Evolutionary conservation across 331 rosid species (phyloP).

Genomic region (Rosa hybrid): DNA sequence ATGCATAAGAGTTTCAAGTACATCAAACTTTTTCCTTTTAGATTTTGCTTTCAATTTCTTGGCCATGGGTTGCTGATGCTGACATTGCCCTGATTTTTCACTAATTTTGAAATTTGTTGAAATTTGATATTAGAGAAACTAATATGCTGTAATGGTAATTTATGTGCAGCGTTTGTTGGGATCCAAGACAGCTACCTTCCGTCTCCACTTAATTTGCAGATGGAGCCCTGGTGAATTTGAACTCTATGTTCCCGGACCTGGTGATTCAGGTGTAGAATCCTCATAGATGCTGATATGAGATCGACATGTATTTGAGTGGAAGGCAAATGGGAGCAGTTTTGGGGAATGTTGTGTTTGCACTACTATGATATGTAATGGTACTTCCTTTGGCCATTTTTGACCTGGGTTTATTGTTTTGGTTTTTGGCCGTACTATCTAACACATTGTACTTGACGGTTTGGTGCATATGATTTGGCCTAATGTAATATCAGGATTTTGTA

Average conservation of each 20-base stretch:
- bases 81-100: not conserved
- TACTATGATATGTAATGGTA: not conserved
- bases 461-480: constrained; percentile 8
- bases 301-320: not conserved
- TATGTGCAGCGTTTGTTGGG: constrained; percentile 73
- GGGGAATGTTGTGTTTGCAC: not conserved
- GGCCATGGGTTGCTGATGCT: not conserved
- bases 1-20: too few relatives aligned
- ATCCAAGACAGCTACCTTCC: constrained; percentile 76
- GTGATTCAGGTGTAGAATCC: constrained; percentile 75
- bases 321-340: not conserved
- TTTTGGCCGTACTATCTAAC: not conserved
- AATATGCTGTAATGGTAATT: not conserved
- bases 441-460: not conserved
- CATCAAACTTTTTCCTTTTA: too few relatives aligned
- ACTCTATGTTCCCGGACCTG: constrained; percentile 62
- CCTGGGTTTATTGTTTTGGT: not conserved
- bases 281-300: constrained; percentile 31
- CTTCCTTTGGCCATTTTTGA: constrained; percentile 8
- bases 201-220: constrained; percentile 70
- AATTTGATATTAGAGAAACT: not conserved
- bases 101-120: not conserved
- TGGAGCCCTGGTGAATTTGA: constrained; percentile 81
- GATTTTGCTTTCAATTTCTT: not conserved
- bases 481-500: not conserved